phyloP scores from a whole-genome alignment of 2,329 filamentous ascomycete species.

The Tolypocladium sp. region DNA sequence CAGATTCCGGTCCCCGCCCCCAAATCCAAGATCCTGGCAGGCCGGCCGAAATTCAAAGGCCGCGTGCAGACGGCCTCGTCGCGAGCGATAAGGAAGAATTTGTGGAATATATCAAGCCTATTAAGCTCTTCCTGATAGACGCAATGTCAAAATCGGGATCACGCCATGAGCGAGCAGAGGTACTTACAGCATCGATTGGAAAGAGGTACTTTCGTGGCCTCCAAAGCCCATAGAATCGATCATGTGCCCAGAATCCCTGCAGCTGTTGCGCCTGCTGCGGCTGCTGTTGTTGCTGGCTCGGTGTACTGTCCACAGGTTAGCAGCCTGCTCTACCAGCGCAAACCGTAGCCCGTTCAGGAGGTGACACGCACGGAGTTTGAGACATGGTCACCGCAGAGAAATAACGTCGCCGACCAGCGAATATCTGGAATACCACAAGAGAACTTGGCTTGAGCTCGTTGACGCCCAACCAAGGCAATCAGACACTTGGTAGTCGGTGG shows the following conservation, averaged over 20 bases:
- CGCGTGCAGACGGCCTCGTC: conserved; percentile 24
- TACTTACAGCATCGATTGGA: conserved; percentile 64
- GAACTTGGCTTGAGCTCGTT: background rate
- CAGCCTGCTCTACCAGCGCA: background rate
- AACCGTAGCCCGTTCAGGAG: background rate
- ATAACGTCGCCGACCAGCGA: background rate
- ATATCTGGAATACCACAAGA: background rate
- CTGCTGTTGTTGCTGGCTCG: background rate
- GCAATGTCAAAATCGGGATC: background rate
- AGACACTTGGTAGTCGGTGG: background rate
- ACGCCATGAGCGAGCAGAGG: background rate
- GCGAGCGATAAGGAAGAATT: conserved; percentile 60
- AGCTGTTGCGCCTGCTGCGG: background rate
- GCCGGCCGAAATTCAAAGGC: conserved; percentile 7
- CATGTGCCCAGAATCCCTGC: conserved; percentile 47
- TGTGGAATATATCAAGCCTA: conserved; percentile 74
- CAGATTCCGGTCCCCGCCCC: conserved; percentile 89
- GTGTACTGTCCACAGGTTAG: background rate
- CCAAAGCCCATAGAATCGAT: conserved; percentile 60
- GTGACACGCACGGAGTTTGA: background rate
- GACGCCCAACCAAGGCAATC: background rate
- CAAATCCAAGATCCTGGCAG: conserved; percentile 48
- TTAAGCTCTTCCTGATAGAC: conserved; percentile 55
- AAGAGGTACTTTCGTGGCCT: conserved; percentile 63
- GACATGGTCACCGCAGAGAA: background rate